Evolutionary conservation across 192 early-diverging fungal genomes (phyloP).

Genomic region (Gonapodya prolifera): DNA sequence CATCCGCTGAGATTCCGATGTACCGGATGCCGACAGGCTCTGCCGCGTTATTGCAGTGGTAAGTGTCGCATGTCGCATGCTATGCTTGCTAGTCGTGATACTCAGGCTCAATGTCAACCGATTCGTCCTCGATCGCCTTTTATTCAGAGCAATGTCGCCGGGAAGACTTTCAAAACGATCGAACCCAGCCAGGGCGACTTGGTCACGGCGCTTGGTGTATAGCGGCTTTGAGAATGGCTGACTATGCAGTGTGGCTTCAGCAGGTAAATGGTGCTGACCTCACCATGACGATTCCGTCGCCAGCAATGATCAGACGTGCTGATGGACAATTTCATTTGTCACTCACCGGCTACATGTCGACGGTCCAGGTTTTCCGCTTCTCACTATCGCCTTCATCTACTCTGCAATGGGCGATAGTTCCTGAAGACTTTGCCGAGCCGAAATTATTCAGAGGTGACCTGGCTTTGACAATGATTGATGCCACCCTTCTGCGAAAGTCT

Average conservation of each 20-base stretch:
- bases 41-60: not conserved
- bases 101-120: no score
- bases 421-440: not conserved
- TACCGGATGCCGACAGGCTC: not conserved
- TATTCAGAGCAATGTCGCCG: not conserved
- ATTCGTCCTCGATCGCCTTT: not conserved
- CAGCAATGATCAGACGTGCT: not conserved
- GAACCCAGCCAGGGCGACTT: not conserved
- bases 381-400: not conserved
- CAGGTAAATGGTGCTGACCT: not conserved
- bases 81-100: not conserved
- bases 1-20: not conserved
- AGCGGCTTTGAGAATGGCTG: not conserved
- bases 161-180: not conserved
- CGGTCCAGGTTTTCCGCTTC: not conserved
- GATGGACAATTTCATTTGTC: no score
- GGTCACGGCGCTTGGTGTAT: not conserved
- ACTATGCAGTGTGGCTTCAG: not conserved
- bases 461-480: not conserved
- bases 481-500: not conserved
- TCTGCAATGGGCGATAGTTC: not conserved
- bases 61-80: not conserved
- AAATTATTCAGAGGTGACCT: not conserved
- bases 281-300: not conserved
- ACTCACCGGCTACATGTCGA: no score